A percentile compares a stretch with the other conserved stretches of the same genome.
Evolutionary conservation across 2,329 filamentous ascomycete species (phyloP).

Genomic region (Helminthosporium solani): DNA sequence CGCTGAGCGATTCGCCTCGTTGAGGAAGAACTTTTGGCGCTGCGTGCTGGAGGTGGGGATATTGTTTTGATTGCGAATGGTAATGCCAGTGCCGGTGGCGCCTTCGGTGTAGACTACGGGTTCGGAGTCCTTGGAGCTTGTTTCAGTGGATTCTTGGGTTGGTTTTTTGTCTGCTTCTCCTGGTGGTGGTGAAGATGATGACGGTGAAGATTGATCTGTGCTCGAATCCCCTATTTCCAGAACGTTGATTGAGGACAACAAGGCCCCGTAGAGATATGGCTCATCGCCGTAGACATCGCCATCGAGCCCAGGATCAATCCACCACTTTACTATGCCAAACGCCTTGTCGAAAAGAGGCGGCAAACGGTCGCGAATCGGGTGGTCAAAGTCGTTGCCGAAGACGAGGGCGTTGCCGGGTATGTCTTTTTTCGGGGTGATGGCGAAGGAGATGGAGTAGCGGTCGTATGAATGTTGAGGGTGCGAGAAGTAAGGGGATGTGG

Average conservation of each 20-base stretch:
- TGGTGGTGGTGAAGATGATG: too few relatives aligned
- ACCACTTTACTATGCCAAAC: conserved; percentile 83
- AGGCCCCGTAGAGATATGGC: conserved; percentile 83
- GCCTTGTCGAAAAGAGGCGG: conserved; percentile 85
- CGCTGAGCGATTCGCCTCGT: conserved; percentile 53
- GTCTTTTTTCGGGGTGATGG: conserved; percentile 75
- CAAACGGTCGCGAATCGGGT: conserved; percentile 80
- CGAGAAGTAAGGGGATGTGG: conserved; percentile 75
- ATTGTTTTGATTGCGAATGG: conserved; percentile 41
- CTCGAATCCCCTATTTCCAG: conserved; percentile 63
- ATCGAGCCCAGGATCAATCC: conserved; percentile 86
- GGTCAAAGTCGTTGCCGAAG: conserved; percentile 95
- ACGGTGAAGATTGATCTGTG: conserved; percentile 36
- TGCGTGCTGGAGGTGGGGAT: conserved; percentile 45
- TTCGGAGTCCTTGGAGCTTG: conserved; percentile 61
- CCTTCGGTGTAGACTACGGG: conserved; percentile 58
- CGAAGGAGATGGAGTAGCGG: conserved; percentile 81
- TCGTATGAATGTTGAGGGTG: conserved; percentile 69
- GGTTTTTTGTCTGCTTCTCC: too few relatives aligned
- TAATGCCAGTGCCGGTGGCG: conserved; percentile 47
- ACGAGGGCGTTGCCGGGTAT: too few relatives aligned
- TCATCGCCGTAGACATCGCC: conserved; percentile 85
- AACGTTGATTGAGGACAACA: conserved; percentile 76
- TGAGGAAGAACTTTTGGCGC: conserved; percentile 63
- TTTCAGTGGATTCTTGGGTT: too few relatives aligned